phyloP scores from a whole-genome alignment of 176 grass and related monocot species.

The Thalia dealbata region DNA sequence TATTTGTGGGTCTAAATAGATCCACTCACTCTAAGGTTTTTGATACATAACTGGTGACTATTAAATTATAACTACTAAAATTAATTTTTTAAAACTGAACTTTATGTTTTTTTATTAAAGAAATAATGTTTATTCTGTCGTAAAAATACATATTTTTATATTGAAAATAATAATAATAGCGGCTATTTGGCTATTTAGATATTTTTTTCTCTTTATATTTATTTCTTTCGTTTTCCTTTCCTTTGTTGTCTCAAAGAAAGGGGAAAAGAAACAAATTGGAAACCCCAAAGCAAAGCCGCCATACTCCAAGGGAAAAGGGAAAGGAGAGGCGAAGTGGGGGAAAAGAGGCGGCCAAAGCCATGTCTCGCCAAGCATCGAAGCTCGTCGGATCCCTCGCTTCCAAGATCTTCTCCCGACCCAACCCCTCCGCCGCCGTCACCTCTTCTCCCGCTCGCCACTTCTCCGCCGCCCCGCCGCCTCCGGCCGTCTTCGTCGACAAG shows the following conservation, averaged over 20 bases:
- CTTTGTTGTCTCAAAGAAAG: neutral
- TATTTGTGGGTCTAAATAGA: too few species aligned
- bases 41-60: too few species aligned
- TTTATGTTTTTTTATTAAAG: neutral
- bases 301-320: too few species aligned
- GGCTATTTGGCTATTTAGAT: too few species aligned
- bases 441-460: slow-evolving; percentile 33
- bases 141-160: too few species aligned
- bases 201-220: too few species aligned
- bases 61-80: too few species aligned
- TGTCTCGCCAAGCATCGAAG: slow-evolving; percentile 63
- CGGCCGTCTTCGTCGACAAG: slow-evolving; percentile 94
- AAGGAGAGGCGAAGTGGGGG: neutral
- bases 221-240: neutral
- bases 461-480: slow-evolving; percentile 50
- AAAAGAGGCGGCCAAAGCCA: slow-evolving; percentile 8
- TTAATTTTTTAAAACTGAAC: too few species aligned
- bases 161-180: too few species aligned
- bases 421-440: neutral
- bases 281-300: neutral
- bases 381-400: slow-evolving; percentile 56
- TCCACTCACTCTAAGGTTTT: too few species aligned
- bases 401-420: slow-evolving; percentile 20
- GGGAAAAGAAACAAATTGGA: neutral
- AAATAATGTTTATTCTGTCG: too few species aligned